Percentiles rank a stretch among this genome's conserved stretches.
phyloP scores from a whole-genome alignment of 148 eudicot genomes.

The Rhododendron mucronatum region DNA sequence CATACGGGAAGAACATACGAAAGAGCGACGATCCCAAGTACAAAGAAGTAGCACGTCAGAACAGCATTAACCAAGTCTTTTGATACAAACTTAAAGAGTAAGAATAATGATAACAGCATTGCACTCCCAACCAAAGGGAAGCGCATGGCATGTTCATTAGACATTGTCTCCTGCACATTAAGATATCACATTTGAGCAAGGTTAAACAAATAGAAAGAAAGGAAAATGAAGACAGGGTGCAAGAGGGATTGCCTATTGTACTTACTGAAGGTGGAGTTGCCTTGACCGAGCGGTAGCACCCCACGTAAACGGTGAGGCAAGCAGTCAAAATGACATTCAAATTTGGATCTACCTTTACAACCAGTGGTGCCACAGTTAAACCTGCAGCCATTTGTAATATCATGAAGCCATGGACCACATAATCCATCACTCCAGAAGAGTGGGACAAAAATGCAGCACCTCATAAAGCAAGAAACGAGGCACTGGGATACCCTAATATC shows the following conservation, averaged over 20 bases:
- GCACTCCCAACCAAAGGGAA: constrained; percentile 98
- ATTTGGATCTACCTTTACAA: constrained; percentile 83
- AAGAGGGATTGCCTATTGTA: constrained; percentile 4
- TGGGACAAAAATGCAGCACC: background rate
- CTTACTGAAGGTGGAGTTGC: constrained; percentile 95
- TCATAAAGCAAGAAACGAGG: background rate
- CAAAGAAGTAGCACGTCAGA: constrained; percentile 82
- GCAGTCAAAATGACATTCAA: constrained; percentile 90
- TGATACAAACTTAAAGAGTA: constrained; percentile 87
- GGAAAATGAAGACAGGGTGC: background rate
- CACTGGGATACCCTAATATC: background rate
- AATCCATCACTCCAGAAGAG: background rate
- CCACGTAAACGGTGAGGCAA: constrained; percentile 85
- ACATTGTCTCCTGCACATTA: constrained; percentile 88
- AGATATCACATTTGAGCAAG: background rate
- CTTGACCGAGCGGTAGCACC: constrained; percentile 95
- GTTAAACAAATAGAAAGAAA: background rate
- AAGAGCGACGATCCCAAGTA: constrained; percentile 86
- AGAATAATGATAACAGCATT: constrained; percentile 84
- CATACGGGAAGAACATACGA: constrained; percentile 59
- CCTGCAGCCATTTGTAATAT: constrained; percentile 44
- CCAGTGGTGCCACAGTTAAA: constrained; percentile 80
- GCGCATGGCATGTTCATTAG: constrained; percentile 96
- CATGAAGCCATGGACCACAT: constrained; percentile 1
- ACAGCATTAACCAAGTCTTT: constrained; percentile 97